phyloP scores from a whole-genome alignment of 257 asterid species.

The Euphrasia confusa region DNA sequence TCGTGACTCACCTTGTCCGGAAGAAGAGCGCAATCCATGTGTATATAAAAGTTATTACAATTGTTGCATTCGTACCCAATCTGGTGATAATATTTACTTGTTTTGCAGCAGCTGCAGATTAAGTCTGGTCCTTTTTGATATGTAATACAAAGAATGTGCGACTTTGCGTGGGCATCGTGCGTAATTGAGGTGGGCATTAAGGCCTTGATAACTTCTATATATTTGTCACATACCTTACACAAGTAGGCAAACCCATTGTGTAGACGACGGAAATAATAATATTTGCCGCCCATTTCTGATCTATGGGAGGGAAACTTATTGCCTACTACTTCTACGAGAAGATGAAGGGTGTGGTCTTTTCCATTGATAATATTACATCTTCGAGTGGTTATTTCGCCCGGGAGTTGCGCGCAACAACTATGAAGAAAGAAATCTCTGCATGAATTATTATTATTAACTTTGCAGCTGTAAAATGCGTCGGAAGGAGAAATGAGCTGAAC shows the following conservation, averaged over 20 bases:
- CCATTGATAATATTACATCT: not conserved
- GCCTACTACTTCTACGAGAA: not conserved
- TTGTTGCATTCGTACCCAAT: slow-evolving; percentile 3
- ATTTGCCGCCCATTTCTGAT: too few relatives aligned
- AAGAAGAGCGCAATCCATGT: slow-evolving; percentile 5
- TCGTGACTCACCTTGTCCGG: not conserved
- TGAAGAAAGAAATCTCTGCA: slow-evolving; percentile 7
- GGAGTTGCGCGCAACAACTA: not conserved
- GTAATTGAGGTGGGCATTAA: not conserved
- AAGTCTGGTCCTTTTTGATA: too few relatives aligned
- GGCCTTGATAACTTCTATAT: not conserved
- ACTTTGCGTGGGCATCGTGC: not conserved
- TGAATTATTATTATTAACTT: not conserved
- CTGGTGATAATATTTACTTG: too few relatives aligned
- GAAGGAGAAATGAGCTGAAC: not conserved
- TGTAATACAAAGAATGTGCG: not conserved
- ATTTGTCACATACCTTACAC: not conserved
- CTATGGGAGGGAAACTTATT: too few relatives aligned
- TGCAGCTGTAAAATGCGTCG: not conserved
- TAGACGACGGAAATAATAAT: too few relatives aligned
- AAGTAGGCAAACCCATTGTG: not conserved
- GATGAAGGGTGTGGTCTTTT: not conserved
- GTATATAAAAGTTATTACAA: not conserved
- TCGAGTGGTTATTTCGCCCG: not conserved
- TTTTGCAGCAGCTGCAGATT: not conserved